Evolutionary conservation across 2,329 filamentous ascomycete genomes (phyloP).

Genomic region (Cladosporium sp.): DNA sequence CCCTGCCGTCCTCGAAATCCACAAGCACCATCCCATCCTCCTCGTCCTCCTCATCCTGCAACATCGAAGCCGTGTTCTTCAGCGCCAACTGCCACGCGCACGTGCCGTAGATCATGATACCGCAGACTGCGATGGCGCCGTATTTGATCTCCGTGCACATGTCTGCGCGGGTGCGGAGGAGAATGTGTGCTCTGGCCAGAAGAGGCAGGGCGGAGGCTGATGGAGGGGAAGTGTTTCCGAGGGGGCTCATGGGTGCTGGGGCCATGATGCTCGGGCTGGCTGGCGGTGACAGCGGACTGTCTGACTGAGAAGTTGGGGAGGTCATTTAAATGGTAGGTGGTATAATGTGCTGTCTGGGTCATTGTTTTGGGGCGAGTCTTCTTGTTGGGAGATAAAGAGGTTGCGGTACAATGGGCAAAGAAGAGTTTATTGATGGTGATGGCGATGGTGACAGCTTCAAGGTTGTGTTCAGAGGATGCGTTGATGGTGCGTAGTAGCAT

Average conservation of each 20-base stretch:
- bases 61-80: background rate
- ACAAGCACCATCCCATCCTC: background rate
- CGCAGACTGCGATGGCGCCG: constrained; percentile 4
- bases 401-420: background rate
- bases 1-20: background rate
- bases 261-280: background rate
- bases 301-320: no score
- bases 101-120: constrained; percentile 1
- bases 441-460: background rate
- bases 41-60: background rate
- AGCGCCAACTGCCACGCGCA: background rate
- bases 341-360: background rate
- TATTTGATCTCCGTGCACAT: background rate
- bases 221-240: background rate
- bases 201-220: background rate
- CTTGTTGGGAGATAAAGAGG: background rate
- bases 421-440: background rate
- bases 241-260: background rate
- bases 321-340: no score
- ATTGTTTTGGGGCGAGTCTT: background rate
- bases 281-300: no score
- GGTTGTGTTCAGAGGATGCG: background rate
- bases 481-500: background rate
- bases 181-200: constrained; percentile 3
- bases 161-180: background rate